These are phyloP conservation scores for Knoxdaviesia capensis DNA, from an alignment of 2,329 filamentous ascomycete species.

Conservation along the genomic window DNA sequence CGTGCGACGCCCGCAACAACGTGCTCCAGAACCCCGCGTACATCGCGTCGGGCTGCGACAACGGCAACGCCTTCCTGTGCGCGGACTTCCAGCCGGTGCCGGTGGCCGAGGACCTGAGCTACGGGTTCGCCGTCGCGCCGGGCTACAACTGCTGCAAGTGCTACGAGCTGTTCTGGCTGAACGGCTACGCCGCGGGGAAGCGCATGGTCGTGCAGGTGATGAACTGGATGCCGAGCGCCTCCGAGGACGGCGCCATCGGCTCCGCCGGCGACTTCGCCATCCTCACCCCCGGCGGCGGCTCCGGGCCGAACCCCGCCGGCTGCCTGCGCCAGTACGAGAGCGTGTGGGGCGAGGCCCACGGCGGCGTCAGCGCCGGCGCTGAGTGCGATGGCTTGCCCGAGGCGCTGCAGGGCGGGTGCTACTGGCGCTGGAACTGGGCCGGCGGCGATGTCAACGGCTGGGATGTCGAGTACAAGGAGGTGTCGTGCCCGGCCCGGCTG, in stretches of 20 bases:
- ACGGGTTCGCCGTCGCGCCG: constrained; percentile 1
- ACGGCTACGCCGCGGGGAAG: constrained; percentile 7
- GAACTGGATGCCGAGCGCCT: neutral
- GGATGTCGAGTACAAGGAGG: neutral
- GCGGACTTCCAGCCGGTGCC: constrained; percentile 2
- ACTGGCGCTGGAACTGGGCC: constrained; percentile 3
- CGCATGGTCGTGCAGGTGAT: constrained; percentile 8
- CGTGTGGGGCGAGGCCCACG: constrained; percentile 1
- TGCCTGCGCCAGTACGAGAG: neutral
- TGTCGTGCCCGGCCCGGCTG: neutral
- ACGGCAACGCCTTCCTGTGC: neutral
- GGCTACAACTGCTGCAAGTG: constrained; percentile 3
- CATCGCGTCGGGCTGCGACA: too few species aligned
- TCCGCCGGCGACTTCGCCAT: constrained; percentile 1
- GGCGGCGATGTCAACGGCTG: neutral
- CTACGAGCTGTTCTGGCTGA: constrained; percentile 6
- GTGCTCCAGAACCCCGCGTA: too few species aligned
- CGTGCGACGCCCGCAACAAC: too few species aligned
- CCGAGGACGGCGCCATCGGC: neutral
- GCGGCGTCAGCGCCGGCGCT: neutral
- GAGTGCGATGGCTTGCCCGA: constrained; percentile 1
- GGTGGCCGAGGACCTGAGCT: neutral
- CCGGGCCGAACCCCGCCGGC: neutral
- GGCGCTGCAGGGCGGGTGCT: constrained; percentile 1
- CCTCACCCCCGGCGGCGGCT: constrained; percentile 1